Evolutionary conservation across 2,329 filamentous ascomycete genomes (phyloP), one percentile per base, ranked within the genome.

Genomic region (Beauveria scarabaeidicola): DNA sequence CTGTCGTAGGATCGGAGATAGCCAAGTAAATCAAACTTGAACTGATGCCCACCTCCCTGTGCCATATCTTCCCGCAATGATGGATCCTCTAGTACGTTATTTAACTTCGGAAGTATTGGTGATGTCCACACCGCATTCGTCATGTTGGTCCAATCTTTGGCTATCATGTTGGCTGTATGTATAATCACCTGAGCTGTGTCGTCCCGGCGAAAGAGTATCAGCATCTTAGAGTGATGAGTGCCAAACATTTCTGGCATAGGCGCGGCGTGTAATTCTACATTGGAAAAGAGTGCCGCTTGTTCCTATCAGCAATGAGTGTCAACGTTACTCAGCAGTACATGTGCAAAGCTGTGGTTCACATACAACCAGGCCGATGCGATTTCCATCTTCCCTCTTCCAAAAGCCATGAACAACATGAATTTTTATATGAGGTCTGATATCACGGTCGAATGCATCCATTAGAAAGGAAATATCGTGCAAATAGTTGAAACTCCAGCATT

Each of bases 91-190:
- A 17, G 27, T 2, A 23, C 5, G 3, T 59, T 15, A 54, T 59
- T 25, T 9, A 75, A 52, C 1, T 82, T 72, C 1, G 88, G 85
- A 1, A 96, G 81, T 1, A 82, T 69, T 0, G 90, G 90, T 0
- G 90, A 93, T 53, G 75, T 78, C 91, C 91, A 96, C 5, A 89
- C 82, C 1, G 84, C 90, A 70, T 96, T 91, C 1, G 86, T 89
- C 88, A 96, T 89, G 65, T 94, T 94, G 1, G 78, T 81, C 91
- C 91, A 96, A 70, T 96, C 91, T 59, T 86, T 85, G 4, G 80
- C 69, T n/a, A 96, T 93, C 87, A 96, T 91, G 66, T 96, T 96
- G 19, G 91, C 90, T 0, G 91, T 96, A 66, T 95, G 90, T 32
- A 96, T 91, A 59, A 95, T 74, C 6, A 96, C 76, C 72, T 95